These are phyloP conservation scores for Phytophthora pinifolia DNA, from an alignment of 352 stramenopile species.

Conservation along the genomic window DNA sequence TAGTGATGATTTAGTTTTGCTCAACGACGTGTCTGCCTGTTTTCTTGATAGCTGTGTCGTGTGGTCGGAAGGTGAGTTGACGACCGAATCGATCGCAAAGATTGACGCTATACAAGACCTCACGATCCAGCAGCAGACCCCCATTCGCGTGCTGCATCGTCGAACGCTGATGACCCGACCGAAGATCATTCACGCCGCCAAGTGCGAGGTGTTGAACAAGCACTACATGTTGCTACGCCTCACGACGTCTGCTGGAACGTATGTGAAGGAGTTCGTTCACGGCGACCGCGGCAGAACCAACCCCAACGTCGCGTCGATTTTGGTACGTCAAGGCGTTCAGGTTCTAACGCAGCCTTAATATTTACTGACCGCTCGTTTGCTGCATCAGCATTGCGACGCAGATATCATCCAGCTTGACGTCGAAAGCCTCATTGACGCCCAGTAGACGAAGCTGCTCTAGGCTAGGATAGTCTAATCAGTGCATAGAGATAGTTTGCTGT, in stretches of 20 bases:
- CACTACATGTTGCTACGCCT: conserved; percentile 97
- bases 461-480: conserved; percentile 1
- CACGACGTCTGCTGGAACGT: conserved; percentile 95
- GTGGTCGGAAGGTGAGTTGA: conserved; percentile 67
- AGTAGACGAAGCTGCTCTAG: conserved; percentile 18
- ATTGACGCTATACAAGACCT: conserved; percentile 85
- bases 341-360: neutral
- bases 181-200: conserved; percentile 89
- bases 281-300: conserved; percentile 97
- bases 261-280: conserved; percentile 99
- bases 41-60: conserved; percentile 62
- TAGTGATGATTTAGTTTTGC: neutral
- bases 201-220: conserved; percentile 91
- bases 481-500: conserved; percentile 20
- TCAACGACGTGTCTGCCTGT: neutral
- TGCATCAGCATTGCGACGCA: conserved; percentile 71
- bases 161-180: conserved; percentile 92
- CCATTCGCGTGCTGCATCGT: conserved; percentile 97
- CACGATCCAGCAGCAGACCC: conserved; percentile 95
- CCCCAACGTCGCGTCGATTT: conserved; percentile 92
- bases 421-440: conserved; percentile 81
- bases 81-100: conserved; percentile 55
- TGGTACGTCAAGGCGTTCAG: conserved; percentile 45
- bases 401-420: conserved; percentile 99
- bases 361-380: conserved; percentile 12